Conservation (phyloP, 352 stramenopile genomes). For the Phytopythium sindhum region DNA sequence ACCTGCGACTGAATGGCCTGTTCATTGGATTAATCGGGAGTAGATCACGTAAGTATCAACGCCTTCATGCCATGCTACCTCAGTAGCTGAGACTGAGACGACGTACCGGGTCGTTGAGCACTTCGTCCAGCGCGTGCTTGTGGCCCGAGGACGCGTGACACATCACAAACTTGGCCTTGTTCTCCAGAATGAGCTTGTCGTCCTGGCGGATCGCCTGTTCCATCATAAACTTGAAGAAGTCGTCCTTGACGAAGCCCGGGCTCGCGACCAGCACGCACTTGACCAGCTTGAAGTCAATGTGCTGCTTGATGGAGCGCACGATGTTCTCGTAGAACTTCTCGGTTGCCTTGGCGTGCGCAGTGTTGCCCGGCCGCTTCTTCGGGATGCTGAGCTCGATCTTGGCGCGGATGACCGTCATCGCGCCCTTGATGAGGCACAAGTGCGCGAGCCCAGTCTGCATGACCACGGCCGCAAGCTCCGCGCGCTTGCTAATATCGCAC, state of each 20-base stretch:
- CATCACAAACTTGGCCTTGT: slow-evolving; percentile 96
- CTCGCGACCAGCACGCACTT: slow-evolving; percentile 96
- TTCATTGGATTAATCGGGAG: neutral
- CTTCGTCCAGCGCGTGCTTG: slow-evolving; percentile 97
- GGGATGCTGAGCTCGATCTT: slow-evolving; percentile 97
- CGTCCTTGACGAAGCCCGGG: slow-evolving; percentile 97
- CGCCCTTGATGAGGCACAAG: slow-evolving; percentile 96
- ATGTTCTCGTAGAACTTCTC: slow-evolving; percentile 97
- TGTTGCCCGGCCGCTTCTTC: slow-evolving; percentile 95
- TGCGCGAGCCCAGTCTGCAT: slow-evolving; percentile 96
- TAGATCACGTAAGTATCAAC: neutral
- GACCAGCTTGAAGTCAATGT: slow-evolving; percentile 96
- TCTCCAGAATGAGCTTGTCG: slow-evolving; percentile 94
- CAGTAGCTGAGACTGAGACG: neutral
- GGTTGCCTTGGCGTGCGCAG: slow-evolving; percentile 91
- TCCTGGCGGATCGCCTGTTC: slow-evolving; percentile 91
- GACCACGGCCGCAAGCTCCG: slow-evolving; percentile 95
- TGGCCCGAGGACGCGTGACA: slow-evolving; percentile 94
- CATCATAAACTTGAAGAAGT: slow-evolving; percentile 97
- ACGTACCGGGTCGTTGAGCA: slow-evolving; percentile 88
- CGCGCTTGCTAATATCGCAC: slow-evolving; percentile 92
- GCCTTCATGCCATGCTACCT: neutral
- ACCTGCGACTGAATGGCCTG: slow-evolving; percentile 89
- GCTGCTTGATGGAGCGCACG: slow-evolving; percentile 93
- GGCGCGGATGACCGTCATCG: slow-evolving; percentile 94